Base-by-base conservation (phyloP, 2,329 filamentous ascomycete genomes). In the Rhynchosporium secalis region DNA sequence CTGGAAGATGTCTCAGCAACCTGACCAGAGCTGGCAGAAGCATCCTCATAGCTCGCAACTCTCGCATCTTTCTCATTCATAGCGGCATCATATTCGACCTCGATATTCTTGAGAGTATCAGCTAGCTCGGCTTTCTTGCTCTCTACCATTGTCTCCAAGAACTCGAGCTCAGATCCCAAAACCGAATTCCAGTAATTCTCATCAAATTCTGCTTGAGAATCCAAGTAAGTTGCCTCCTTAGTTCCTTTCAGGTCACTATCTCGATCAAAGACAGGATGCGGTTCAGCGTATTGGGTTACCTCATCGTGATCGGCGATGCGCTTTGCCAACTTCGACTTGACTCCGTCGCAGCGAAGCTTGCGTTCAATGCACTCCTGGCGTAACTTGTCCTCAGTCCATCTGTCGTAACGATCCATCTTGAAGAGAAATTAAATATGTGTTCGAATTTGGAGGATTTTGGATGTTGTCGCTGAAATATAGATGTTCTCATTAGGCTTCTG, bases 381-480 rank as follows among this genome's bases (percentile, higher is more conserved):
- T 2, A 54, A n/a, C n/a, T 41, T 33, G 6, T n/a, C 9, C 36
- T 54, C 51, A 20, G 51, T 54, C 51, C 51, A 54, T 36, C 26
- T 40, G 10, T 54, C 51, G 20, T 54, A 54, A 29, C 51, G 51
- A 26, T 54, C 36, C 51, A 54, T 54, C 15, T 20, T 54, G 51
- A 20, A 8, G 43, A 46, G 5, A 20, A n/a, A 8, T 46, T 36
- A 26, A 33, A 36, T 36, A 0, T 4, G 3, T 8, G 29, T 36
- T 5, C 13, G 10, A 7, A 15, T 33, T 9, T n/a, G 3, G 29
- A 9, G 4, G 3, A 15, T 6, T 31, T 12, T 15, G 10, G 48
- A 51, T 43, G 13, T 43, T n/a, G 41, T 13, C 20, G 48, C 20
- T 15, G 48, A n/a, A 7, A 8, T 10, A 49, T 33, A 13, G 28